Evolutionary conservation across 2,329 filamentous ascomycete species (phyloP), one percentile per base, ranked within the genome.

Genomic region (Fusarium newnesense): DNA sequence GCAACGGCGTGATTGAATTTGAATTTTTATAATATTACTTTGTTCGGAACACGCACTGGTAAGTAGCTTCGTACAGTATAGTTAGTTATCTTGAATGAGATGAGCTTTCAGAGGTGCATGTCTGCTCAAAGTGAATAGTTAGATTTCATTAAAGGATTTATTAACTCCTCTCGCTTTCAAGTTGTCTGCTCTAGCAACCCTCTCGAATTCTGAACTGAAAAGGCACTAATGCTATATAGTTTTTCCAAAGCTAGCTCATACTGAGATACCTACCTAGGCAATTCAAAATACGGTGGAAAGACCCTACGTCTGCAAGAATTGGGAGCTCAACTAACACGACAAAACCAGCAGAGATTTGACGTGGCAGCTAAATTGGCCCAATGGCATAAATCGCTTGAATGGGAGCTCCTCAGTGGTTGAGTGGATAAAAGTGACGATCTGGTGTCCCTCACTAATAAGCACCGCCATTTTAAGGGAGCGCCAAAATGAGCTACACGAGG

Each of bases 251-350:
- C 21, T 18, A 30, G 15, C 28, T 13, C 24, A 8, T n/a, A 11
- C 34, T 46, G n/a, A 34, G 26, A 58, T 28, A 24, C 24, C 24
- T 24, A 24, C 24, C 24, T 24, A 42, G 40, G 24, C n/a, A 52
- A 32, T 26, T 19, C 32, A 36, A 26, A 15, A 19, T 52, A 36
- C 49, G 18, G n/a, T 43, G 36, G 50, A 47, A 39, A 60, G 53
- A 64, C 64, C 40, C 58, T 60, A 60, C 52, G 47, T 70, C 40
- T 66, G 69, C 53, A 66, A 30, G 42, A 56, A 67, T 43, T 30
- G 43, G 30, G 44, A 34, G 32, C 18, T 53, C 24, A 26, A 21
- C 28, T n/a, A 16, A 39, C 24, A 28, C 18, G n/a, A 53, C 34
- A 40, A 42, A 53, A 30, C 24, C 37, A 46, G 34, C 19, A 46